Base-by-base conservation (phyloP, 108 stramenopile species). In the Nitzschia sp. region DNA sequence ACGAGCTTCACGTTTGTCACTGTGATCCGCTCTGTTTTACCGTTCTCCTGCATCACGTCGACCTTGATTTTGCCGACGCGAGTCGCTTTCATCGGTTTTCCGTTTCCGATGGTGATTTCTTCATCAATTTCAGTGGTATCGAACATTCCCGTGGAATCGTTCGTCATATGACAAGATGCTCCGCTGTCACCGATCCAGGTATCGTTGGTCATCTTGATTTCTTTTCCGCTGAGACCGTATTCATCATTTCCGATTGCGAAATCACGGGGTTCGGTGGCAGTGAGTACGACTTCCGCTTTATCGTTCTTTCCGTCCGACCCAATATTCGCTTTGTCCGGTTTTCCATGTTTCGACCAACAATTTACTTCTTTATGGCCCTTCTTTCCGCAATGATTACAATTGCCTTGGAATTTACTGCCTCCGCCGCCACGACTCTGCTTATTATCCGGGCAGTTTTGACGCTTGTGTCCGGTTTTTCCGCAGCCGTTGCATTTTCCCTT, bases 331-430 rank as follows among this genome's bases (percentile, higher is more conserved):
- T 19, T 8, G n/a, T 53, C 32, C 15, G 48, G 17, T 19, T 66
- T 53, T 3, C 16, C 65, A 3, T 31, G 3, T 6, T 53, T 11
- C 16, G 53, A 3, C 22, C 22, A 53, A 35, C 65, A 66, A 25
- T 66, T 28, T 3, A 52, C 32, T 28, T 16, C 44, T 52, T 66
- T 54, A 19, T 66, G 65, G 3, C 65, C 65, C 23, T 16, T 26
- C 25, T 66, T 53, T 5, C 52, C 50, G 53, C 65, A 66, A 8
- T 23, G 6, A 45, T 54, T 4, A 23, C 65, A 66, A 3, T 22
- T 66, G 3, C 65, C 29, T 5, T 13, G 53, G 34, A 66, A 66
- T 8, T 35, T 31, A 8, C 26, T n/a, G 5, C 23, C 23, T 17
- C 23, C 23, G 6, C 38, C 38, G 16, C n/a, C 28, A 9, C 9